Evolutionary conservation across 1,284 basidiomycete genomes (phyloP), one percentile per base, ranked within the genome.

Genomic region (Thecaphora frezii): DNA sequence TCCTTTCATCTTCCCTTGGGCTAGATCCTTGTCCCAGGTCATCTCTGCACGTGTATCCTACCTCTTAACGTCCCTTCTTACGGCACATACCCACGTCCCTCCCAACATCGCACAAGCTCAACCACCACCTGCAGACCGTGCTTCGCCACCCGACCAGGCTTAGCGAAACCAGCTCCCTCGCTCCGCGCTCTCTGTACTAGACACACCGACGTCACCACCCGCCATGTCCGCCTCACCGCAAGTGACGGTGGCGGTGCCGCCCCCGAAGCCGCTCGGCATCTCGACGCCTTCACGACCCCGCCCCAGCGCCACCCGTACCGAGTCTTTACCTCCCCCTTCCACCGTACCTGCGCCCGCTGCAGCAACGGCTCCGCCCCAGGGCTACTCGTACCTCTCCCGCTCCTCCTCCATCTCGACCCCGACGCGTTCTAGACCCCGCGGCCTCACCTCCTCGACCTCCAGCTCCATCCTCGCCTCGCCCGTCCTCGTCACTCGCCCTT

Each of bases 371-470:
- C 66, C n/a, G 72, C 66, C 47, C n/a, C 46, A 59, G 23, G 71
- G 71, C 45, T 74, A 71, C 52, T 73, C 71, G 5, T 74, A 74
- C 54, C 66, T 74, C 37, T 41, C 54, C 16, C 54, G 71, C 22
- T 62, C 64, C 39, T 57, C 70, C 19, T 65, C 69, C 45, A 68
- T 74, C 49, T 60, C 63, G 1, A 75, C 73, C 13, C 58, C 73
- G 13, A 65, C 71, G 14, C 37, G 73, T 13, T 64, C 72, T 18
- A 58, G 63, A 5, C 69, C 66, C 14, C 66, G 58, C 22, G 68
- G 68, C 25, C 45, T 67, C 28, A 57, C 67, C 26, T 53, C 46
- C 30, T 44, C 51, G 8, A 25, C 39, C 16, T 51, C 57, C 16
- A 14, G 22, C 13, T 37, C 21, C 13, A 44, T 49, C 5, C 41